Percentiles rank a stretch among this genome's conserved stretches.
phyloP scores from a whole-genome alignment of 2,329 filamentous ascomycete species.

The Penicillium sp. region DNA sequence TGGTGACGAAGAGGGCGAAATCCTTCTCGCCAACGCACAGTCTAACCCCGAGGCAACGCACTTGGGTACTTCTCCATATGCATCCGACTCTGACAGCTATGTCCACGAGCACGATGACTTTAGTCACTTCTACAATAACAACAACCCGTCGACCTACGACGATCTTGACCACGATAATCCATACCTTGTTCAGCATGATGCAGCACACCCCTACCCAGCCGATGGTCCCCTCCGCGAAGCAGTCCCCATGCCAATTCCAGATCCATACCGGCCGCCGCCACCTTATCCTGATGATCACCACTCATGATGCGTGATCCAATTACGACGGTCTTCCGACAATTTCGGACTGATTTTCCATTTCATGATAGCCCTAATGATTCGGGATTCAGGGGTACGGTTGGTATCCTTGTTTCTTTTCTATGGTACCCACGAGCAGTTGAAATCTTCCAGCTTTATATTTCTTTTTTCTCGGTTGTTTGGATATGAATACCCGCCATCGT shows the following conservation, averaged over 20 bases:
- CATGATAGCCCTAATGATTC: slow-evolving; percentile 3
- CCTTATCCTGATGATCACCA: slow-evolving; percentile 22
- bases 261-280: slow-evolving; percentile 28
- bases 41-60: slow-evolving; percentile 30
- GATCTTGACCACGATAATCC: slow-evolving; percentile 10
- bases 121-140: slow-evolving; percentile 11
- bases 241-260: slow-evolving; percentile 30
- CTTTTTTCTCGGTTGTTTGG: slow-evolving; percentile 10
- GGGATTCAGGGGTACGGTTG: neutral
- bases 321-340: slow-evolving; percentile 1
- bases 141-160: slow-evolving; percentile 13
- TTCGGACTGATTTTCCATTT: neutral
- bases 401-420: slow-evolving; percentile 11
- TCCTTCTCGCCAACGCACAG: slow-evolving; percentile 39
- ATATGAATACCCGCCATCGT: slow-evolving; percentile 20
- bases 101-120: slow-evolving; percentile 15
- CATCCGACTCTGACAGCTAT: slow-evolving; percentile 18
- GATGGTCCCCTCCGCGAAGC: slow-evolving; percentile 28
- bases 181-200: slow-evolving; percentile 6
- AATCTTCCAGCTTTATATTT: neutral
- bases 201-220: slow-evolving; percentile 15
- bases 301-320: slow-evolving; percentile 2
- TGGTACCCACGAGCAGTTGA: slow-evolving; percentile 21
- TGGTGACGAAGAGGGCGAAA: slow-evolving; percentile 35
- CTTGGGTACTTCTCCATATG: slow-evolving; percentile 17